These are phyloP conservation scores for Sphagnum contortum DNA, from an alignment of 225 moss, liverwort and hornwort genomes.

Conservation along the genomic window DNA sequence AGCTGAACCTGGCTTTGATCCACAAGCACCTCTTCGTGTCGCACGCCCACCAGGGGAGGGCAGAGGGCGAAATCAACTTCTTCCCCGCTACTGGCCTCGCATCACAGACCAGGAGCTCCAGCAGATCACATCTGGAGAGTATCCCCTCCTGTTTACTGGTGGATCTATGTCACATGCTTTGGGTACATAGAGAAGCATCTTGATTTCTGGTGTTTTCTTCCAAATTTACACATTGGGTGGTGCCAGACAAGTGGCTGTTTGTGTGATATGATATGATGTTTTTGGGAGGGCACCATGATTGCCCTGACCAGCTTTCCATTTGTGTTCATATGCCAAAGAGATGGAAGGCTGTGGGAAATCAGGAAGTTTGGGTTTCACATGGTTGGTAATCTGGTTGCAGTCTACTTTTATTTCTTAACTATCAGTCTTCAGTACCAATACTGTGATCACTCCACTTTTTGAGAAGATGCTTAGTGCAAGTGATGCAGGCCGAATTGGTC, in stretches of 20 bases:
- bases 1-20: slow-evolving; percentile 17
- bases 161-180: too few relatives aligned
- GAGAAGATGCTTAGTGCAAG: slow-evolving; percentile 99
- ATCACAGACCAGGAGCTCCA: slow-evolving; percentile 97
- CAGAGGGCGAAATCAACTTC: slow-evolving; percentile 88
- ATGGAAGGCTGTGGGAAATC: too few relatives aligned
- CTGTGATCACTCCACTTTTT: slow-evolving; percentile 90
- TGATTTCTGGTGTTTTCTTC: not conserved
- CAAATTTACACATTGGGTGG: not conserved
- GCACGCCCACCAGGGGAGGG: slow-evolving; percentile 98
- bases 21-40: slow-evolving; percentile 77
- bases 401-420: slow-evolving; percentile 20
- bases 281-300: not conserved
- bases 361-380: too few relatives aligned
- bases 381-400: too few relatives aligned
- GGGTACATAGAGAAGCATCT: too few relatives aligned
- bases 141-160: slow-evolving; percentile 35
- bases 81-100: slow-evolving; percentile 97
- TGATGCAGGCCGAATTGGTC: slow-evolving; percentile 95
- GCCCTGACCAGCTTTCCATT: too few relatives aligned
- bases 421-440: slow-evolving; percentile 45
- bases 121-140: slow-evolving; percentile 99
- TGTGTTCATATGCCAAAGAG: too few relatives aligned
- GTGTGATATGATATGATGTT: not conserved
- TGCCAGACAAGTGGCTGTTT: not conserved